Evolutionary conservation across 2,329 filamentous ascomycete genomes (phyloP), one percentile per base, ranked within the genome.

Genomic region (Claviceps pusilla): DNA sequence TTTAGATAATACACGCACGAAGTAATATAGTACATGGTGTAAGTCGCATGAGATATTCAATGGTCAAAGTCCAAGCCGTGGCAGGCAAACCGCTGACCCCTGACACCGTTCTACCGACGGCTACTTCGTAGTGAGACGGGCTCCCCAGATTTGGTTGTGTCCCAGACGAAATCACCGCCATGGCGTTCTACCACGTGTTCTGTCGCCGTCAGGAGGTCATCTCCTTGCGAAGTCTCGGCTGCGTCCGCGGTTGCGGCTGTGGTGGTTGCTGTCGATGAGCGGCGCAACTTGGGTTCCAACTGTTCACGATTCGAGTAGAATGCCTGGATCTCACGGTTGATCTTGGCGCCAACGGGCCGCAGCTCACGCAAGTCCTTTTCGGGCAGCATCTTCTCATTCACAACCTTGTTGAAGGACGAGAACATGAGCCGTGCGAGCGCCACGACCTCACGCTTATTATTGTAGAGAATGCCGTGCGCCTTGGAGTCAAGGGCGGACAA

Each of bases 361-460:
- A 76, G 58, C 49, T 65, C 57, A 29, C 63, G 59, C 33, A 69
- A 58, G 31, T 70, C 62, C 9, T 62, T 57, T 4, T 64, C 64
- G 19, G 66, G 62, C 1, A 73, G 63, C 66, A 75, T 68, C 43
- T 60, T 54, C 56, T 76, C 70, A 29, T 68, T 62, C 51, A 70
- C 57, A 39, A 76, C 65, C 61, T 71, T 72, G 64, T 74, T 73
- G 41, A 69, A 69, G 16, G 71, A 68, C 33, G 69, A 65, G 57
- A 73, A 70, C 71, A 77, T 74, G 53, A 68, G 65, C 41, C 73
- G 70, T 2, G 70, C 73, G 50, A 75, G 66, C 39, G 71, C 69
- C 42, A 74, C 67, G 51, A 73, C 66, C 57, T 76, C 74, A 29
- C 68, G 65, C 57, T 68, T 63, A 43, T 64, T 57, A 4, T 69